Conservation (phyloP, 331 rosid genomes). For the Pyrus hybrid region DNA sequence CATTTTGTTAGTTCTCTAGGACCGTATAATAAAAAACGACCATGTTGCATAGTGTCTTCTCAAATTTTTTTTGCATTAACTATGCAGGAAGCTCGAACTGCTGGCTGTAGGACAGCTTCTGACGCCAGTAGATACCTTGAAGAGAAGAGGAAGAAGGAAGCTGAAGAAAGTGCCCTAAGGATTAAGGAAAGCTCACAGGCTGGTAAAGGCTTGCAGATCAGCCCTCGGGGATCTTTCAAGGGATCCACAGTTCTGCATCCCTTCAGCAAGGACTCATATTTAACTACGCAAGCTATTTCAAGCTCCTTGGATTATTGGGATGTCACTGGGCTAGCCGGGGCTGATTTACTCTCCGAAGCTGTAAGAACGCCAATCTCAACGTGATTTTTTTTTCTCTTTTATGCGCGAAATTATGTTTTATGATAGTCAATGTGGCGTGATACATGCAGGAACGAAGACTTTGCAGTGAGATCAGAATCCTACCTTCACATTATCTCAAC, state of each 20-base stretch:
- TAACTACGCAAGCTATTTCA: conserved; percentile 21
- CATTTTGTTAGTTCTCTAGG: too few relatives aligned
- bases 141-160: conserved; percentile 46
- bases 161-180: conserved; percentile 29
- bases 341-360: conserved; percentile 57
- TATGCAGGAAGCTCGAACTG: conserved; percentile 67
- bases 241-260: conserved; percentile 25
- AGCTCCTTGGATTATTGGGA: conserved; percentile 63
- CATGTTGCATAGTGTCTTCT: background rate
- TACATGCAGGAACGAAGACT: conserved; percentile 58
- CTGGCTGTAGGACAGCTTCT: conserved; percentile 61
- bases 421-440: background rate
- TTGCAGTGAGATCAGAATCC: conserved; percentile 62
- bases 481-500: conserved; percentile 66
- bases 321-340: conserved; percentile 48
- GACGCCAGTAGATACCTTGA: conserved; percentile 49
- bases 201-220: conserved; percentile 35
- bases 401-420: background rate
- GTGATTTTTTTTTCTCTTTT: background rate
- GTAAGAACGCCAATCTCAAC: conserved; percentile 34
- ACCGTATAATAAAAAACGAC: background rate
- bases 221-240: conserved; percentile 28
- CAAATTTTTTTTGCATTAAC: background rate
- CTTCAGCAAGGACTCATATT: conserved; percentile 28
- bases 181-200: conserved; percentile 41